phyloP scores from a whole-genome alignment of 306 rosid species.

The Lathyrus sativus region DNA sequence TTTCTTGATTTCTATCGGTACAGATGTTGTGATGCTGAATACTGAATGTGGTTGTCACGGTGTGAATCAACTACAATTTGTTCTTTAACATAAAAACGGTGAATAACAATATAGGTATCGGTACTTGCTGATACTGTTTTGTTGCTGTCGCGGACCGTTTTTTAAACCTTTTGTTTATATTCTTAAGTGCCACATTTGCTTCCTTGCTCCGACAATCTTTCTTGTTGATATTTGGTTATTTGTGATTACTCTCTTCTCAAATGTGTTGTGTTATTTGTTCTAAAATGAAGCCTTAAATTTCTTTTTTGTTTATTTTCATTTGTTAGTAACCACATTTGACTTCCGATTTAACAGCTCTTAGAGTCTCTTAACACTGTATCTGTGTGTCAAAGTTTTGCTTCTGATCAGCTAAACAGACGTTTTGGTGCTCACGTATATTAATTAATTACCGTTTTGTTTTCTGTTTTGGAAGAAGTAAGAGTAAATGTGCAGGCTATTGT shows the following conservation, averaged over 20 bases:
- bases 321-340: neutral
- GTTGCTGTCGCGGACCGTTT: too few species aligned
- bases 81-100: too few species aligned
- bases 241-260: conserved; percentile 12
- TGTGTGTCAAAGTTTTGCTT: conserved; percentile 23
- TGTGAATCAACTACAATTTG: too few species aligned
- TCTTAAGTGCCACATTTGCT: conserved; percentile 24
- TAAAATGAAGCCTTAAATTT: conserved; percentile 6
- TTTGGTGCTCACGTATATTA: conserved; percentile 18
- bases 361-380: conserved; percentile 8
- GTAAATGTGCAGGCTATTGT: conserved; percentile 37
- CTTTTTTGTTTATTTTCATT: conserved; percentile 14
- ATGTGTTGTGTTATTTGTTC: conserved; percentile 19
- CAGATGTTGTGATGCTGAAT: too few species aligned
- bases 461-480: conserved; percentile 44
- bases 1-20: too few species aligned
- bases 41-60: too few species aligned
- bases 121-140: too few species aligned
- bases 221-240: conserved; percentile 23
- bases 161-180: neutral
- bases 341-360: conserved; percentile 18
- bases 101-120: too few species aligned
- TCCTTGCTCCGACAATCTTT: conserved; percentile 5
- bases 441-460: conserved; percentile 29
- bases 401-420: conserved; percentile 2